Base-by-base conservation (phyloP, 1,139 yeast species). In the Pichia inconspicua region DNA sequence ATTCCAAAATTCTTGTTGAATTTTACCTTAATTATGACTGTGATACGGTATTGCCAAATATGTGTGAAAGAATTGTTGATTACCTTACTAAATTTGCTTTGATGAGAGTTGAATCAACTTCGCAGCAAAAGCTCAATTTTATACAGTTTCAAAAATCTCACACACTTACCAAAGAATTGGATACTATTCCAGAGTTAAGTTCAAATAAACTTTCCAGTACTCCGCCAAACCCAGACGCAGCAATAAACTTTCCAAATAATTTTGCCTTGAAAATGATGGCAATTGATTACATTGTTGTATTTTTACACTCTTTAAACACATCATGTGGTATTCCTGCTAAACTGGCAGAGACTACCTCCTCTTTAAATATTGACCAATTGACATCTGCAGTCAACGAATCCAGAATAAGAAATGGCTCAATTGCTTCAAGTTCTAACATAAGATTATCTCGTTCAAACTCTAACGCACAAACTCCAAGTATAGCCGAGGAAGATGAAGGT, bases 11-110 rank as follows among this genome's bases (percentile, higher is more conserved):
- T 36, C 72, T 94, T 51, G 88, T 94, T 51, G 99, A 94, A 66
- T 80, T 92, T 54, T 94, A 90, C 62, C 75, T 94, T 59, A 94
- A 94, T 65, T 94, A 92, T 65, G 99, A 94, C 65, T 94, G 99
- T 69, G 96, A 89, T 63, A 75, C 84, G 17, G 71, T 78, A 7
- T 78, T 84, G 74, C 87, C 95, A 43, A 92, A 92, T 63, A 74
- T 90, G 45, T 88, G 92, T 64, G 98, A 94, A 66, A 75, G 79
- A 48, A 70, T 87, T 39, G 78, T 89, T 48, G 92, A 88, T 56
- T 82, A 84, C 57, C 71, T 92, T 56, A 84, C 95, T 6, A 79
- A 77, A 56, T 68, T 84, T 50, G 82, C 96, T 0, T 71, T 86
- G 41, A 74, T 83, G 0, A 75, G 89, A 53, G 82, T 84, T 5